Base-by-base conservation (phyloP, 768 basidiomycete genomes). In the Tephrocybe sp. region DNA sequence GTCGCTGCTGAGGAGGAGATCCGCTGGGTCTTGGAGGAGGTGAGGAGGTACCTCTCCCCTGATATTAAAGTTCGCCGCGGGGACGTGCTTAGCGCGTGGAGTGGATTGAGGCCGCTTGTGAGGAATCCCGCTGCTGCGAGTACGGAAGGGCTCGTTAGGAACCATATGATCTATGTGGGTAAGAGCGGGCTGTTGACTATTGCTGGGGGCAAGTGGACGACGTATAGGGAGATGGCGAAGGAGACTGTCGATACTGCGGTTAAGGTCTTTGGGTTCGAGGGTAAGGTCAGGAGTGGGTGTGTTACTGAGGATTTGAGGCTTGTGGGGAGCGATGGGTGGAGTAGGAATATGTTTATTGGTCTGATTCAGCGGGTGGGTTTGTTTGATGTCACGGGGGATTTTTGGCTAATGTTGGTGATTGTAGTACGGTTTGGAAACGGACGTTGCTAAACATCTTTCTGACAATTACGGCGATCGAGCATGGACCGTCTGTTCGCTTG, bases 141-240 rank as follows among this genome's bases (percentile, higher is more conserved):
- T 28, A 97, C 95, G 15, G 86, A 95, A 69, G 87, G 87, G 0
- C 72, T 99, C 44, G 96, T 99, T 16, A 72, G 96, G 61, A 98
- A 87, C 64, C 96, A 98, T 70, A 80, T 99, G 79, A 89, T 97
- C 56, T 79, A 93, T 63, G 83, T 92, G 27, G 83, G 80, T 34
- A 78, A 80, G 39, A 83, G 83, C 53, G 93, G 94, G 15, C 72
- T 99, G 59, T 69, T 99, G 52, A 98, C 95, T 24, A 93, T 98
- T 59, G 93, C 92, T 2, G 96, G 96, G 15, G 96, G 96, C 4
- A 99, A 99, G 69, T 99, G 96, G 96, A 99, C 96, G 51, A 98
- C 96, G 40, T 99, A 98, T 72, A 76, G 90, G 41, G 86, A 85
- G 26, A 97, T 98, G 96, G 93, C 96, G 19, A 79, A 93, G 72